These are phyloP conservation scores for Mycena indigotica DNA, from an alignment of 768 basidiomycete species.

Conservation along the genomic window DNA sequence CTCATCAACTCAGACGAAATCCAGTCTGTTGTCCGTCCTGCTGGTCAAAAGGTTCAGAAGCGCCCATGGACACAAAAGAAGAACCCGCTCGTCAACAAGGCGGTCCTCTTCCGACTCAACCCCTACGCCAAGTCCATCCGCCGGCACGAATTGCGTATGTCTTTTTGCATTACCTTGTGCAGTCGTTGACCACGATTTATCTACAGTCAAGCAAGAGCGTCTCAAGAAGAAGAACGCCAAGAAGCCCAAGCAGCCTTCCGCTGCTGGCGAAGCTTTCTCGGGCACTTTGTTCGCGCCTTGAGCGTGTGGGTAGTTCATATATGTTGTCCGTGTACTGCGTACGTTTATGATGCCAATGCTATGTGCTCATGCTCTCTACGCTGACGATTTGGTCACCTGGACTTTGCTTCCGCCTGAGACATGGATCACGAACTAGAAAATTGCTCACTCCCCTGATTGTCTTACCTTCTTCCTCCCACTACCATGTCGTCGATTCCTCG, in stretches of 20 bases:
- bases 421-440: too few species aligned
- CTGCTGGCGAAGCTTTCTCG: constrained; percentile 84
- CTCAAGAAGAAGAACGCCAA: constrained; percentile 63
- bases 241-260: constrained; percentile 62
- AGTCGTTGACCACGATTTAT: constrained; percentile 11
- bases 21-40: constrained; percentile 93
- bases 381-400: too few species aligned
- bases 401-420: too few species aligned
- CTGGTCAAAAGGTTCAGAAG: constrained; percentile 81
- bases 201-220: constrained; percentile 78
- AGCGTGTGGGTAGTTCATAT: constrained; percentile 26
- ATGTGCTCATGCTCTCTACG: too few species aligned
- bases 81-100: constrained; percentile 96
- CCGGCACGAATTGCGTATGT: constrained; percentile 81
- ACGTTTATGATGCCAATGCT: too few species aligned
- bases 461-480: not conserved
- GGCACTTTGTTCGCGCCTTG: constrained; percentile 83
- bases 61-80: constrained; percentile 99
- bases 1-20: constrained; percentile 99
- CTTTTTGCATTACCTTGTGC: constrained; percentile 27
- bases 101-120: constrained; percentile 94
- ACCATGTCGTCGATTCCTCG: constrained; percentile 3
- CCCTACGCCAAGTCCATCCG: constrained; percentile 96
- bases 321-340: not conserved
- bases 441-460: not conserved